Base-by-base conservation (phyloP, 139 green algal genomes). In the Coelastrella sp. region DNA sequence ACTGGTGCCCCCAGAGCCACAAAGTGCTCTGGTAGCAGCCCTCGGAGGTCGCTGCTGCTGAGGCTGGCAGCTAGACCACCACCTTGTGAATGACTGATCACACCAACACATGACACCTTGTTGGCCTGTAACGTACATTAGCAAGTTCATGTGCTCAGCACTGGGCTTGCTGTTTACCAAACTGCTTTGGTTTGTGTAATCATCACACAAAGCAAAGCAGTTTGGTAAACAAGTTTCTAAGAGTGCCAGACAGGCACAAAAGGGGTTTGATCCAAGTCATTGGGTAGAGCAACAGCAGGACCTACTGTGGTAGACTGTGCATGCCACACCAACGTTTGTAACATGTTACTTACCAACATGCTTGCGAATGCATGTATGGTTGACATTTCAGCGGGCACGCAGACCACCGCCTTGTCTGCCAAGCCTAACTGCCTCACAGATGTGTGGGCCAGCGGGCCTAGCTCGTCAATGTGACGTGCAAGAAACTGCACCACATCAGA, bases 1-100 rank as follows among this genome's bases (percentile, higher is more conserved):
- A 94, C 90, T 7, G 93, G 92, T 5, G 89, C 19, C 4, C 86
- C 82, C 7, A 95, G 80, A 7, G 77, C 47, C 11, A 57, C 83
- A 81, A 96, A 95, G 82, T 95, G 91, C 22, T 94, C 81, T 20
- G 85, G 88, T 56, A 91, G 73, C 17, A 96, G 81, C 5, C 89
- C 73, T 10, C 88, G 64, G 11, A 96, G 81, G 88, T 94, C 93
- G 8, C 89, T 92, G 68, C 76, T 86, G 68, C 79, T 92, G 59
- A 96, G 74, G 90, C 91, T 94, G 10, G 61, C 93, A n/a, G 92
- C 83, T 13, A 96, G 65, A 7, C 86, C 86, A 7, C 89, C 92
- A 5, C 80, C 89, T 57, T 73, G 75, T 13, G 65, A 54, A 16
- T 93, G 83, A 78, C 93, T 89, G 57, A 95, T 80, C 23, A 95